These are phyloP conservation scores for Nannochloris sp. DNA, from an alignment of 139 green algal species.

Conservation along the genomic window DNA sequence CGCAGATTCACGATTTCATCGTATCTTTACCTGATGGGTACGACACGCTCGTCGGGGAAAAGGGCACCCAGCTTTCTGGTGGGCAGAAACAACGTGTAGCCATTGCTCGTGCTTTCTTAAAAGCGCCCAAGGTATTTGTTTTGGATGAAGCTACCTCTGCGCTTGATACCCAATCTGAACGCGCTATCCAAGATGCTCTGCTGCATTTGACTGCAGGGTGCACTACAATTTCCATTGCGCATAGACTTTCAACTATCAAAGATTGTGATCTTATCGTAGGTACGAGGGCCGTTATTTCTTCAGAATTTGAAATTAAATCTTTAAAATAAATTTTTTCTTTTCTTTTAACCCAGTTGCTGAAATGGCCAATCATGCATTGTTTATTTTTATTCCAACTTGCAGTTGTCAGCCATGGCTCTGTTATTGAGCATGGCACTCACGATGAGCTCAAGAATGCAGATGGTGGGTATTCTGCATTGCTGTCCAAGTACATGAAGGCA, in stretches of 20 bases:
- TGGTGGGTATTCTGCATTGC: conserved; percentile 46
- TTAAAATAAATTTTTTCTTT: too few relatives aligned
- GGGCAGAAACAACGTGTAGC: conserved; percentile 79
- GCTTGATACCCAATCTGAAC: conserved; percentile 44
- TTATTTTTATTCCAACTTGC: conserved; percentile 73
- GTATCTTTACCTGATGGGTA: conserved; percentile 25
- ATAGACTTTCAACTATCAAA: conserved; percentile 65
- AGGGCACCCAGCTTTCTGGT: conserved; percentile 47
- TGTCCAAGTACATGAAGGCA: conserved; percentile 40
- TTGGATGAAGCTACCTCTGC: conserved; percentile 58
- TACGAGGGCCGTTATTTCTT: too few relatives aligned
- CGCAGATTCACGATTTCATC: conserved; percentile 73
- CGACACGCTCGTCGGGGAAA: conserved; percentile 26
- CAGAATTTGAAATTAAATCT: too few relatives aligned
- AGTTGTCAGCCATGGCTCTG: conserved; percentile 41
- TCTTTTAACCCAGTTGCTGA: too few relatives aligned
- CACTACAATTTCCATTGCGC: conserved; percentile 55
- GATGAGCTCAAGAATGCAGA: conserved; percentile 36
- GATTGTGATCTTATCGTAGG: conserved; percentile 48
- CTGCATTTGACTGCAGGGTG: conserved; percentile 36
- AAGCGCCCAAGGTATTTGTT: conserved; percentile 53
- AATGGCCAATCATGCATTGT: too few relatives aligned
- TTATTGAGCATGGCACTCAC: conserved; percentile 51
- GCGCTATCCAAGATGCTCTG: conserved; percentile 44
- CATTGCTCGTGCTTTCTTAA: conserved; percentile 63